Evolutionary conservation across 2,329 filamentous ascomycete species (phyloP).

Genomic region (Exophiala phaeomuriformis): DNA sequence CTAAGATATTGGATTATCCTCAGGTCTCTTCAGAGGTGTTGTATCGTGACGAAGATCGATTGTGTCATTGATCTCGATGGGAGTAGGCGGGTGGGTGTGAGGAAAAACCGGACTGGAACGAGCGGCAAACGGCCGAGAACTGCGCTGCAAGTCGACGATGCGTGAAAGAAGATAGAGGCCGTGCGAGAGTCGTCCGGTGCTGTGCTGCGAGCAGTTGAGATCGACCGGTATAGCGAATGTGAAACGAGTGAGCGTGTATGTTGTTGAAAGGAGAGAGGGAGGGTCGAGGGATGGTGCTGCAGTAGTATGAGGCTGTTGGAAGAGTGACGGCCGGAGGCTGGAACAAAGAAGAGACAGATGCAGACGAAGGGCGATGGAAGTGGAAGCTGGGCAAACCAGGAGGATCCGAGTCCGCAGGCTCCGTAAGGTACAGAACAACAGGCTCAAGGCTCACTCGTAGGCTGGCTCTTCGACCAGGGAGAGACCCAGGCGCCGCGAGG

Average conservation of each 20-base stretch:
- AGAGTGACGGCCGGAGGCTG: constrained; percentile 18
- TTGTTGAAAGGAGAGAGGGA: neutral
- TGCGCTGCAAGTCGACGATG: constrained; percentile 2
- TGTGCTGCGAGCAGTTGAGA: neutral
- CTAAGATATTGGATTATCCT: constrained; percentile 2
- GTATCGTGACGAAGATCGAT: constrained; percentile 3
- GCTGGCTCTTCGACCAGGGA: neutral
- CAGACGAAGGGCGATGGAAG: neutral
- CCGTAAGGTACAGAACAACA: too few species aligned
- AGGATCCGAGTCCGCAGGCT: too few species aligned
- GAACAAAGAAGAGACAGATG: constrained; percentile 7
- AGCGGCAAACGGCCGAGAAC: constrained; percentile 11
- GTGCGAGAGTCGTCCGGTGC: neutral
- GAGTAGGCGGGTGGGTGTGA: constrained; percentile 3
- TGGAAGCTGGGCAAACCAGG: neutral
- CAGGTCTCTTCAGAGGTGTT: too few species aligned
- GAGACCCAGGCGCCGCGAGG: neutral
- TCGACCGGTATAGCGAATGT: constrained; percentile 15
- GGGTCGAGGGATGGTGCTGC: neutral
- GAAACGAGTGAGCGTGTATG: constrained; percentile 3
- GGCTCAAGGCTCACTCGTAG: too few species aligned
- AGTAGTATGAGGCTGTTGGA: neutral
- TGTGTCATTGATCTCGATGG: constrained; percentile 19
- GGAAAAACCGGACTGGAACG: constrained; percentile 16
- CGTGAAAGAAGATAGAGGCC: neutral